Base-by-base conservation (phyloP, 2,329 filamentous ascomycete genomes). In the Alternaria conjuncta region DNA sequence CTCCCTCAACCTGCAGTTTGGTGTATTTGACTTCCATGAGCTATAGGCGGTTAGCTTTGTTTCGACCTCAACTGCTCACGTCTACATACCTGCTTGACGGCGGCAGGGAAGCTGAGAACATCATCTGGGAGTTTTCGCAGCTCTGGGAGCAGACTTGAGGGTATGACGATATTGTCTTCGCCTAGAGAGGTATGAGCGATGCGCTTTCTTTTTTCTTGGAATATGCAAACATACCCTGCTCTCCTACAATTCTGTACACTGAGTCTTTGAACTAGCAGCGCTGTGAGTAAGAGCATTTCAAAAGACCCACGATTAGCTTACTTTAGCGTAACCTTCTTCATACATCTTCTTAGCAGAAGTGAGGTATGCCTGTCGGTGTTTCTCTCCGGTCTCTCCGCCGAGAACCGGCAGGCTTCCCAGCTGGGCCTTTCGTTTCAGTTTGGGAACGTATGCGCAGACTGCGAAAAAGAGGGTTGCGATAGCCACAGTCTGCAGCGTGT, bases 21-120 rank as follows among this genome's bases (percentile, higher is more conserved):
- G 78, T 80, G 58, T 79, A 79, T 36, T 73, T 78, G 6, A 59
- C 53, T 46, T 78, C 74, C 70, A 80, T 60, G 5, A 21, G 21
- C 77, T 80, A 20, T 10, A 8, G 15, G 26, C 15, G 10, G 11
- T 75, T 45, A 75, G 68, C 32, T 10, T 5, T 49, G 12, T 53
- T 15, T 15, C 15, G 36, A 18, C 13, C 7, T 41, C 6, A 11
- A 26, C n/a, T 36, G 1, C 3, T 20, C 25, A n/a, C 7, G 21
- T n/a, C n/a, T 12, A 55, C 66, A 64, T 28, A 75, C 78, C 26
- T 65, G 64, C 0, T 72, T 67, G 20, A 78, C 47, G 6, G 75
- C 72, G 9, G 64, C 66, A 2, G 70, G 66, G 46, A 80, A 78
- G 47, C 71, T 78, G 46, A 80, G 69, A 28, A 77, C 69, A 50